These are phyloP conservation scores for Komagataella kurtzmanii DNA, from an alignment of 805 yeast genomes.

Conservation along the genomic window DNA sequence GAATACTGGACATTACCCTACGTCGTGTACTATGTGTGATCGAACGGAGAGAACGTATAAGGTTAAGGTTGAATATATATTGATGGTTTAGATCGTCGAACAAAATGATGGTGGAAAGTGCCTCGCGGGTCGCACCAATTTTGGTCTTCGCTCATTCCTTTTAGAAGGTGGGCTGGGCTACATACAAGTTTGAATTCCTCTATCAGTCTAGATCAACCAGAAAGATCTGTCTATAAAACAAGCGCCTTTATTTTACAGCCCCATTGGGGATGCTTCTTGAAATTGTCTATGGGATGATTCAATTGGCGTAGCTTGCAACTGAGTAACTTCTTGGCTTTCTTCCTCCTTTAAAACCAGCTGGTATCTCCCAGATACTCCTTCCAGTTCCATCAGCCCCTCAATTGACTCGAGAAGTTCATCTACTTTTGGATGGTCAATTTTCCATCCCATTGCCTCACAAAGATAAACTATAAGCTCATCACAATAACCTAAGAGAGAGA, in stretches of 20 bases:
- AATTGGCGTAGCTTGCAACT: not conserved
- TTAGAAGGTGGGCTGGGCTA: not conserved
- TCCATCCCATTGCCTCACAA: constrained; percentile 45
- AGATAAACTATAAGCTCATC: constrained; percentile 70
- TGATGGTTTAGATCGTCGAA: not conserved
- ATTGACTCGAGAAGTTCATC: constrained; percentile 19
- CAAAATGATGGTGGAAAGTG: not conserved
- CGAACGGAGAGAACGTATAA: not conserved
- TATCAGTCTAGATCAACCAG: not conserved
- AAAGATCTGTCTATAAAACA: not conserved
- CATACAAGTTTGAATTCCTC: not conserved
- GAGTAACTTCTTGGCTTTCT: not conserved
- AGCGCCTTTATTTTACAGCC: not conserved
- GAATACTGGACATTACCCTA: not conserved
- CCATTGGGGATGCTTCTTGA: not conserved
- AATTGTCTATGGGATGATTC: not conserved
- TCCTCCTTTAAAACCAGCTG: not conserved
- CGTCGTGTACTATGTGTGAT: not conserved
- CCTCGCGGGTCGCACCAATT: not conserved
- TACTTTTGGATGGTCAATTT: constrained; percentile 41
- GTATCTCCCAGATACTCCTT: constrained; percentile 12
- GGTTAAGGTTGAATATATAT: not conserved
- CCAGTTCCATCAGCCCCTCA: constrained; percentile 14
- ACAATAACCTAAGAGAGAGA: constrained; percentile 64
- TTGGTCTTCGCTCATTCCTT: not conserved